Percentiles rank a stretch among this genome's conserved stretches.
phyloP scores from a whole-genome alignment of 257 asterid genomes.

The Ocimum tenuiflorum region DNA sequence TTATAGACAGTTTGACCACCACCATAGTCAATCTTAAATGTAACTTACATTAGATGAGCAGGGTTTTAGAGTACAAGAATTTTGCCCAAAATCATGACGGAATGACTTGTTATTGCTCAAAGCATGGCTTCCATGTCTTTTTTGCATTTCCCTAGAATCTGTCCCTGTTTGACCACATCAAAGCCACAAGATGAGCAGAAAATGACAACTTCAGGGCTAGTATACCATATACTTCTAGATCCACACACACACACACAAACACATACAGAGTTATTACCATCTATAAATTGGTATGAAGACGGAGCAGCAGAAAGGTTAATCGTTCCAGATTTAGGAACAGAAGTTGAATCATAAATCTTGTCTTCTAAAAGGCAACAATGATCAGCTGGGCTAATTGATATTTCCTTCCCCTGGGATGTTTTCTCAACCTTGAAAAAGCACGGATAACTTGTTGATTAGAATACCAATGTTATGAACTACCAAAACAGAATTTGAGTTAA shows the following conservation, averaged over 20 bases:
- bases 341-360: slow-evolving; percentile 49
- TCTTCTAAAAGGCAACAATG: slow-evolving; percentile 61
- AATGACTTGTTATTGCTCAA: slow-evolving; percentile 24
- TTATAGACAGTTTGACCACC: slow-evolving; percentile 1
- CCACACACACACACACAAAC: neutral
- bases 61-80: slow-evolving; percentile 35
- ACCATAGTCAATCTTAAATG: slow-evolving; percentile 1
- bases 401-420: slow-evolving; percentile 45
- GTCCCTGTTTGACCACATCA: slow-evolving; percentile 34
- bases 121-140: slow-evolving; percentile 25
- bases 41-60: slow-evolving; percentile 64
- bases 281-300: slow-evolving; percentile 21
- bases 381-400: slow-evolving; percentile 55
- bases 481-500: slow-evolving; percentile 23
- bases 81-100: slow-evolving; percentile 30
- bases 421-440: slow-evolving; percentile 47
- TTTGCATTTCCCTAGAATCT: slow-evolving; percentile 29
- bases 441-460: slow-evolving; percentile 40
- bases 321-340: slow-evolving; percentile 22
- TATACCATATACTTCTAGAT: slow-evolving; percentile 12
- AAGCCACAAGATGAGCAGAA: slow-evolving; percentile 17
- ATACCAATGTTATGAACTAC: slow-evolving; percentile 60
- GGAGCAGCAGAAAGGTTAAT: slow-evolving; percentile 23
- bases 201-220: slow-evolving; percentile 10
- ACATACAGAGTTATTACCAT: slow-evolving; percentile 19